A percentile compares a stretch with the other conserved stretches of the same genome.
Conservation (phyloP, 768 basidiomycete species). For the Xerocomus spinulosus region DNA sequence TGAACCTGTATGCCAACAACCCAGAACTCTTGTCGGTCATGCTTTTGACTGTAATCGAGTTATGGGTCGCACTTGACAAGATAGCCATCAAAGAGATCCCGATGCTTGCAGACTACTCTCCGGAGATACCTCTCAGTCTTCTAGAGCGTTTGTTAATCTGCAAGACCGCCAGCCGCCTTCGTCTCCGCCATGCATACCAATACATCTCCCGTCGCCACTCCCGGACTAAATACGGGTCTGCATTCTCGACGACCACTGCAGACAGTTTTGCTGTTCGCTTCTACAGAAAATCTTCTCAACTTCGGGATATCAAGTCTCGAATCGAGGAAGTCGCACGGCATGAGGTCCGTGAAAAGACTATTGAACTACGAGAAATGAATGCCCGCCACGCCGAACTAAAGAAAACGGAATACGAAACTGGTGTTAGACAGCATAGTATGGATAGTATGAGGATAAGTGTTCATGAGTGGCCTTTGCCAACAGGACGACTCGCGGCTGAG, state of each 20-base stretch:
- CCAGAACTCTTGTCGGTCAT: too few species aligned
- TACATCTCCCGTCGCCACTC: background rate
- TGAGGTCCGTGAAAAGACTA: background rate
- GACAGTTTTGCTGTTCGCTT: background rate
- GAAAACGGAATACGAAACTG: background rate
- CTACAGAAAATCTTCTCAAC: background rate
- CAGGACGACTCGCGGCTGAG: slow-evolving; percentile 2
- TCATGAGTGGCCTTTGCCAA: slow-evolving; percentile 46
- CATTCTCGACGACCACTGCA: background rate
- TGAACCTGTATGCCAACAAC: too few species aligned
- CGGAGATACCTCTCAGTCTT: too few species aligned
- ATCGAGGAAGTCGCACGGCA: background rate
- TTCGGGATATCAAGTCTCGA: background rate
- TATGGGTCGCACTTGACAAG: too few species aligned
- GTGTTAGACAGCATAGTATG: background rate
- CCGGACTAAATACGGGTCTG: background rate
- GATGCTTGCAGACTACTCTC: too few species aligned
- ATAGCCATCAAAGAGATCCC: too few species aligned
- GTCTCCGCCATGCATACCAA: too few species aligned
- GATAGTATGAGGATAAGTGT: slow-evolving; percentile 8
- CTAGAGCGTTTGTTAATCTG: too few species aligned
- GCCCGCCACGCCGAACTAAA: background rate
- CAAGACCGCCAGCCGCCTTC: too few species aligned
- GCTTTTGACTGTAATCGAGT: too few species aligned
- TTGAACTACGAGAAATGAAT: background rate